Conservation (phyloP, 1,284 basidiomycete genomes). For the Heterobasidion annosum region DNA sequence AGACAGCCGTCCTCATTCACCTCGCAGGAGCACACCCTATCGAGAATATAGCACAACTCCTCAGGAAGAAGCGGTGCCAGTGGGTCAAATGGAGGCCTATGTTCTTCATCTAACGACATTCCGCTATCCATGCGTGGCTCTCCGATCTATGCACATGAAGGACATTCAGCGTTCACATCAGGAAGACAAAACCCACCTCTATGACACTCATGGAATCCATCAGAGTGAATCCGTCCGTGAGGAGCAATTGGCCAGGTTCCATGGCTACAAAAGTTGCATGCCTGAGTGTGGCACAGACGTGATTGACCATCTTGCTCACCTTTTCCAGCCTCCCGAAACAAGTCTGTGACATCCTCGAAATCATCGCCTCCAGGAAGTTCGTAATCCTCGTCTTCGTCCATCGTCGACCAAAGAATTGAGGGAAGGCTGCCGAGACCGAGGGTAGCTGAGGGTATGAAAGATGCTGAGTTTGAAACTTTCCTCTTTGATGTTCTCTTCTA, state of each 20-base stretch:
- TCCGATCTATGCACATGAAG: constrained; percentile 54
- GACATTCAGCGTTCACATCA: constrained; percentile 5
- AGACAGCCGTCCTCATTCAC: constrained; percentile 33
- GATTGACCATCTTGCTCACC: constrained; percentile 31
- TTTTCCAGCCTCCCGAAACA: constrained; percentile 47
- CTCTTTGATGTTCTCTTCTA: neutral
- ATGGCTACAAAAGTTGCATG: constrained; percentile 39
- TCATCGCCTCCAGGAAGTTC: constrained; percentile 41
- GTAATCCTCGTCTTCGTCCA: neutral
- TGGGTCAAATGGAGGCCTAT: constrained; percentile 53
- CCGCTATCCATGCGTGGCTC: constrained; percentile 88
- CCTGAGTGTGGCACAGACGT: neutral
- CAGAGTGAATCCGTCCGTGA: constrained; percentile 63
- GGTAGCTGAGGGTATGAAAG: neutral
- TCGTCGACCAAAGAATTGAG: neutral
- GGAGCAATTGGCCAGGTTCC: constrained; percentile 53
- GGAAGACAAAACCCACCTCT: constrained; percentile 40
- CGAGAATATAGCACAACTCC: constrained; percentile 85
- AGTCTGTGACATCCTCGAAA: constrained; percentile 50
- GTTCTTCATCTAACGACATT: constrained; percentile 39
- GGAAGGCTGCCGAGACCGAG: neutral
- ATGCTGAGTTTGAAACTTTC: constrained; percentile 3
- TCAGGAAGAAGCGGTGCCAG: constrained; percentile 52
- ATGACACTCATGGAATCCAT: constrained; percentile 88
- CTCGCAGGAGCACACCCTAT: constrained; percentile 74